Conservation (phyloP, 2,329 filamentous ascomycete species). For the Septoria petroselini region DNA sequence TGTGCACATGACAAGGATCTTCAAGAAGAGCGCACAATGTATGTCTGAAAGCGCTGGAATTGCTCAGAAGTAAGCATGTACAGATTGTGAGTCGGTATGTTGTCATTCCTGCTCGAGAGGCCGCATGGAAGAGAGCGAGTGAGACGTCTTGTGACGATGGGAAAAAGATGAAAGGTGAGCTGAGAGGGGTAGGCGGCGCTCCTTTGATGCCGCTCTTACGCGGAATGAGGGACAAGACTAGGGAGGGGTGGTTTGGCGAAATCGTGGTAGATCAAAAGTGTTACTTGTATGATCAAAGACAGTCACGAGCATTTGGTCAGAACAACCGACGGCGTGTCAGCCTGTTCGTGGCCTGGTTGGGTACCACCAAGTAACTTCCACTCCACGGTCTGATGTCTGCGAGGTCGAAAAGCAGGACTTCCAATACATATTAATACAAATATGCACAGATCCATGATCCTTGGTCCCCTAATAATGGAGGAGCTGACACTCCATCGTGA, state of each 20-base stretch:
- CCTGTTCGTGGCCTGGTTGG: too few relatives aligned
- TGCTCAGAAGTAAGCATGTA: constrained; percentile 1
- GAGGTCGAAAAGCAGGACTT: too few relatives aligned
- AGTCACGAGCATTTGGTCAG: too few relatives aligned
- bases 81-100: constrained; percentile 4
- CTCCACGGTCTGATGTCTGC: too few relatives aligned
- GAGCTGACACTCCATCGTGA: too few relatives aligned
- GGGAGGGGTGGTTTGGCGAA: not conserved
- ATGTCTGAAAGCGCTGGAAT: not conserved
- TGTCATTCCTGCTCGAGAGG: constrained; percentile 3
- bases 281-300: too few relatives aligned
- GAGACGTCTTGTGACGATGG: not conserved
- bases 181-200: constrained; percentile 2
- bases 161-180: not conserved
- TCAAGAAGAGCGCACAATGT: not conserved
- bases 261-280: too few relatives aligned
- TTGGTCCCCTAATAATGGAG: too few relatives aligned
- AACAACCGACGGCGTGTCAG: too few relatives aligned
- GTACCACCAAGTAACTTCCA: too few relatives aligned
- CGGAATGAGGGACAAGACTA: constrained; percentile 2
- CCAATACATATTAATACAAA: too few relatives aligned
- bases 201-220: constrained; percentile 4
- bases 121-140: not conserved
- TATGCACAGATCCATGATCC: too few relatives aligned
- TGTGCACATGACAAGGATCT: not conserved